phyloP scores from a whole-genome alignment of 169 alveolate species.

The Cryptosporidium sp. region DNA sequence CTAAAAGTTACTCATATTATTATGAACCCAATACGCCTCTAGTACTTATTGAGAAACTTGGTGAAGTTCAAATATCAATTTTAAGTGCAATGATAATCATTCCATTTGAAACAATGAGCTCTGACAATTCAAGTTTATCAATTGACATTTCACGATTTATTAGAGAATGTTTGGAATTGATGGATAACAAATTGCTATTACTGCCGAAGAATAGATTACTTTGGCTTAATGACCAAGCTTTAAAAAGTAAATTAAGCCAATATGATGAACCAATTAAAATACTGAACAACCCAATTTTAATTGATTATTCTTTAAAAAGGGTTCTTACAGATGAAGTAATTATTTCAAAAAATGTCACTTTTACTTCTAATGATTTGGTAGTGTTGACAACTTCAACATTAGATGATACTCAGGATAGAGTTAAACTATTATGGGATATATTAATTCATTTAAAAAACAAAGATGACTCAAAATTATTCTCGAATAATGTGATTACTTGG shows the following conservation, averaged over 20 bases:
- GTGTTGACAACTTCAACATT: slow-evolving; percentile 21
- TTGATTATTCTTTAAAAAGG: slow-evolving; percentile 12
- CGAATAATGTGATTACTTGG: neutral
- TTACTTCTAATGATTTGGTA: slow-evolving; percentile 18
- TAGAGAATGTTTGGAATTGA: neutral
- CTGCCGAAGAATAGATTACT: slow-evolving; percentile 31
- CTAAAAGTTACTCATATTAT: neutral
- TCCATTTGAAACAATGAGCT: neutral
- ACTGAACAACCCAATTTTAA: slow-evolving; percentile 18
- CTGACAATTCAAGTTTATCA: neutral
- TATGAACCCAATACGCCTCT: slow-evolving; percentile 25
- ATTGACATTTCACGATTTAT: slow-evolving; percentile 12
- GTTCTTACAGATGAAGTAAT: slow-evolving; percentile 41
- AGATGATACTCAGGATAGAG: slow-evolving; percentile 16
- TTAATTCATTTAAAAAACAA: slow-evolving; percentile 2
- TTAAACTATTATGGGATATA: slow-evolving; percentile 47
- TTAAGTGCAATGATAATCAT: neutral
- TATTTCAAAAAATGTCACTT: neutral
- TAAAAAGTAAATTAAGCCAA: neutral
- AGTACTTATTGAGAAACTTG: slow-evolving; percentile 30
- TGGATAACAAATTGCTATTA: slow-evolving; percentile 29
- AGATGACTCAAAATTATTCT: neutral
- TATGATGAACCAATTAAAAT: neutral
- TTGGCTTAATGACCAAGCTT: slow-evolving; percentile 10
- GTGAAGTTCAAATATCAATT: slow-evolving; percentile 22